These are phyloP conservation scores for Aureoboletus auriporus DNA, from an alignment of 768 basidiomycete genomes.

Conservation along the genomic window DNA sequence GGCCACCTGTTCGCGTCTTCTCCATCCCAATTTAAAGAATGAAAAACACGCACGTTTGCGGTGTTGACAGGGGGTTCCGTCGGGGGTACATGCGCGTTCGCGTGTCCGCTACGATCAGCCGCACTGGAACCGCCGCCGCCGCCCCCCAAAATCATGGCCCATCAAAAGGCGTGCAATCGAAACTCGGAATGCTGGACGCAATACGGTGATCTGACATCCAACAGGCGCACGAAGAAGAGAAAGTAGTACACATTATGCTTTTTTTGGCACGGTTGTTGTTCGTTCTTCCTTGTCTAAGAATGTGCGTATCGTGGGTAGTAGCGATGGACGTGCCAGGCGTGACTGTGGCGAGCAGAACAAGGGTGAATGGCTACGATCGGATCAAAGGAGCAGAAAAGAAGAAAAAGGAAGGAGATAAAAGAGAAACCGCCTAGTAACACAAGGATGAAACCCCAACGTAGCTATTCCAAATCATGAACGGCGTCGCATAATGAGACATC, in stretches of 20 bases:
- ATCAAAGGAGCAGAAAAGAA: background rate
- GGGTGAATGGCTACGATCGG: background rate
- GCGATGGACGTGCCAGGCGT: background rate
- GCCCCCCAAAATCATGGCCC: background rate
- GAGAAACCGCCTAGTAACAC: constrained; percentile 6
- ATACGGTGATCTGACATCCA: background rate
- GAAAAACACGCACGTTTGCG: background rate
- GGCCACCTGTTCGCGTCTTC: too few species aligned
- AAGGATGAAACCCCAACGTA: constrained; percentile 6
- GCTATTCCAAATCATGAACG: constrained; percentile 13
- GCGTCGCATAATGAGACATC: constrained; percentile 6
- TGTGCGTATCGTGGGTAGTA: background rate
- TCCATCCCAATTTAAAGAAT: background rate
- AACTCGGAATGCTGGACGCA: background rate
- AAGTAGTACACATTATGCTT: background rate
- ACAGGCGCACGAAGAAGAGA: background rate
- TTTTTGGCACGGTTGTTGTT: background rate
- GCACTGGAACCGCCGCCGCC: background rate
- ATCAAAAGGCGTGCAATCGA: background rate
- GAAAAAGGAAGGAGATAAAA: background rate
- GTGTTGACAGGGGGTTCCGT: background rate
- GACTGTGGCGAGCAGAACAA: background rate
- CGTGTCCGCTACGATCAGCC: background rate
- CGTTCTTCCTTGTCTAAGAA: background rate
- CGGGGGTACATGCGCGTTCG: background rate